Conservation (phyloP, 169 alveolate species). For the Plasmodium vivax region DNA sequence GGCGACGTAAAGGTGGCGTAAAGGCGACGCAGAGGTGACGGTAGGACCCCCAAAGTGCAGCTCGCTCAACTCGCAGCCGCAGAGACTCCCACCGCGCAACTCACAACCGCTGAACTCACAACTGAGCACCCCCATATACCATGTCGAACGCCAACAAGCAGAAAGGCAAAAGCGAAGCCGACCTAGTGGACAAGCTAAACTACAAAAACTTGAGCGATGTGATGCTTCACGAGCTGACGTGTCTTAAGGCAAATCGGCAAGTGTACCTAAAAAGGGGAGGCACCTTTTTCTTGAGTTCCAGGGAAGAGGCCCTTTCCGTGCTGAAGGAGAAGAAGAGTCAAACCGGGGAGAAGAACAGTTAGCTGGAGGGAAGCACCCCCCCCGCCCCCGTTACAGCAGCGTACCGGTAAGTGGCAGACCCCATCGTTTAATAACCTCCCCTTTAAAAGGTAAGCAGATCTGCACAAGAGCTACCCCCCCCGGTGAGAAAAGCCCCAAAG, state of each 20-base stretch:
- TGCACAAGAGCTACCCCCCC: background rate
- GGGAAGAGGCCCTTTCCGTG: slow-evolving; percentile 45
- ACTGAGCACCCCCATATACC: background rate
- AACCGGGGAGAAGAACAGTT: background rate
- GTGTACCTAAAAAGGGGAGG: slow-evolving; percentile 54
- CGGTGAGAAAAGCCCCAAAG: background rate
- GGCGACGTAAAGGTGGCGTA: background rate
- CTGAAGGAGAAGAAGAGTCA: slow-evolving; percentile 16
- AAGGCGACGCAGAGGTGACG: background rate
- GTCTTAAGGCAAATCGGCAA: slow-evolving; percentile 33
- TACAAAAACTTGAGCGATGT: slow-evolving; percentile 68
- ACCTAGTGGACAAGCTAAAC: slow-evolving; percentile 33
- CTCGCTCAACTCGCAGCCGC: no score
- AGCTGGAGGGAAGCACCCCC: background rate
- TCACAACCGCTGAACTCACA: background rate
- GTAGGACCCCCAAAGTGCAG: background rate
- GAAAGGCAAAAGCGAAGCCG: slow-evolving; percentile 8
- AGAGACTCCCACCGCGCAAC: no score
- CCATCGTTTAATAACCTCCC: background rate
- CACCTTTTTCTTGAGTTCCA: slow-evolving; percentile 41
- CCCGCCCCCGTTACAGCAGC: background rate
- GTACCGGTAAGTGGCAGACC: background rate
- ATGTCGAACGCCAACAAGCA: slow-evolving; percentile 7
- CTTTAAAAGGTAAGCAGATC: background rate
- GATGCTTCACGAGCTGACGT: slow-evolving; percentile 41